These are phyloP conservation scores for Nitzschia putrida DNA, from an alignment of 108 stramenopile species.

Conservation along the genomic window DNA sequence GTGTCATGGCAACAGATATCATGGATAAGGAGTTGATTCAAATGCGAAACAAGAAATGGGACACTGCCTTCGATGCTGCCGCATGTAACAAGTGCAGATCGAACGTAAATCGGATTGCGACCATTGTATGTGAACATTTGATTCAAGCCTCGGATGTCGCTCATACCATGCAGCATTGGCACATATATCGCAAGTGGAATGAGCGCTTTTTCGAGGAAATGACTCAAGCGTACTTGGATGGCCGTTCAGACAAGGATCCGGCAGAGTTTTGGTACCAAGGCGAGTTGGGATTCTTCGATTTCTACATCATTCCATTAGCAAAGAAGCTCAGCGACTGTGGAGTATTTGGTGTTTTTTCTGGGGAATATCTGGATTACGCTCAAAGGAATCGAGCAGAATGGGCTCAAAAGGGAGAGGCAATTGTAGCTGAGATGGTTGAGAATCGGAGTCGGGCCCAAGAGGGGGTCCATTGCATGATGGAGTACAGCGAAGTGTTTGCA, in stretches of 20 bases:
- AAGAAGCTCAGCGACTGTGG: conserved; percentile 10
- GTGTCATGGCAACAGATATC: conserved; percentile 22
- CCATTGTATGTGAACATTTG: conserved; percentile 15
- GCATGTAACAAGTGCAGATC: too few relatives aligned
- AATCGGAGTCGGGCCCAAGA: too few relatives aligned
- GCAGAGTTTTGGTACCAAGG: conserved; percentile 12
- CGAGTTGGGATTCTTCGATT: conserved; percentile 4
- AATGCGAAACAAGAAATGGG: conserved; percentile 12
- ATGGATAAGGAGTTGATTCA: conserved; percentile 3
- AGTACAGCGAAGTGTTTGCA: too few relatives aligned
- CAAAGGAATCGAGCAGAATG: conserved; percentile 8
- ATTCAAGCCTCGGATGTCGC: conserved; percentile 12
- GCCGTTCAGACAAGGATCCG: conserved; percentile 8
- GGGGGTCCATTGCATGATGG: too few relatives aligned
- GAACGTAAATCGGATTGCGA: conserved; percentile 2
- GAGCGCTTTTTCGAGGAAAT: conserved; percentile 9
- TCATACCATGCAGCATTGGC: conserved; percentile 16
- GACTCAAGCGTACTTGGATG: conserved; percentile 4
- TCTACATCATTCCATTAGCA: conserved; percentile 2
- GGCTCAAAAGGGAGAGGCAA: conserved; percentile 3
- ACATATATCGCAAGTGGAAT: conserved; percentile 4
- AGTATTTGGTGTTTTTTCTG: neutral
- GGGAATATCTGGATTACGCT: conserved; percentile 10
- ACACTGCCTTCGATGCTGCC: conserved; percentile 5
- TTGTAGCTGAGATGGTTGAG: conserved; percentile 1